A percentile compares a stretch with the other conserved stretches of the same genome.
These are phyloP conservation scores for Glycine soja DNA, from an alignment of 306 rosid species.

Conservation along the genomic window DNA sequence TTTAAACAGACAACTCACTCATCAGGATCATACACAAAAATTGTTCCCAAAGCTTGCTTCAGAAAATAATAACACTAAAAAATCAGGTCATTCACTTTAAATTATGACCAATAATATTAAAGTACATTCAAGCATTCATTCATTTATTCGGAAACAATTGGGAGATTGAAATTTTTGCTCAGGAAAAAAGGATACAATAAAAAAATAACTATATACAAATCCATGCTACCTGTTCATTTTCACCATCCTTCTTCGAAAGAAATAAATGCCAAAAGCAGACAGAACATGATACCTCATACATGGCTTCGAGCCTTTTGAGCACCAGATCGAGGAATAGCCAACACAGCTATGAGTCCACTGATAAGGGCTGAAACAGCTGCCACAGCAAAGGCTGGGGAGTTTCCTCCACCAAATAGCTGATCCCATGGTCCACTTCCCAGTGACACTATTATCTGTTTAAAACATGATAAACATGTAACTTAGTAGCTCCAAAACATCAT, in stretches of 20 bases:
- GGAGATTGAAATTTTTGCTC: slow-evolving; percentile 41
- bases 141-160: slow-evolving; percentile 34
- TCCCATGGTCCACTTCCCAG: slow-evolving; percentile 99
- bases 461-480: slow-evolving; percentile 44
- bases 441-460: slow-evolving; percentile 85
- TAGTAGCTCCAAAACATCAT: slow-evolving; percentile 32
- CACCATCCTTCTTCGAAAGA: slow-evolving; percentile 44
- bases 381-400: slow-evolving; percentile 92
- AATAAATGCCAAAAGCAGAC: slow-evolving; percentile 50
- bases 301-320: slow-evolving; percentile 72
- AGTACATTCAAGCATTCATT: slow-evolving; percentile 44
- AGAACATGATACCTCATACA: slow-evolving; percentile 76
- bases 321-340: slow-evolving; percentile 89
- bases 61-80: slow-evolving; percentile 18
- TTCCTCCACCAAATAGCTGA: slow-evolving; percentile 99
- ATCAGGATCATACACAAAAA: slow-evolving; percentile 43
- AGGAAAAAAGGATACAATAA: slow-evolving; percentile 38
- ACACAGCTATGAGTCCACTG: slow-evolving; percentile 82
- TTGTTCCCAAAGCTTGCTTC: slow-evolving; percentile 38
- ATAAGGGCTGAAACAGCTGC: slow-evolving; percentile 87
- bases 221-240: slow-evolving; percentile 51
- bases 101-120: slow-evolving; percentile 48
- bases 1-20: slow-evolving; percentile 47
- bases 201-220: slow-evolving; percentile 59
- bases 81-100: background rate